Evolutionary conservation across 106 monocot species (phyloP).

Genomic region (Dendrobium nobile): DNA sequence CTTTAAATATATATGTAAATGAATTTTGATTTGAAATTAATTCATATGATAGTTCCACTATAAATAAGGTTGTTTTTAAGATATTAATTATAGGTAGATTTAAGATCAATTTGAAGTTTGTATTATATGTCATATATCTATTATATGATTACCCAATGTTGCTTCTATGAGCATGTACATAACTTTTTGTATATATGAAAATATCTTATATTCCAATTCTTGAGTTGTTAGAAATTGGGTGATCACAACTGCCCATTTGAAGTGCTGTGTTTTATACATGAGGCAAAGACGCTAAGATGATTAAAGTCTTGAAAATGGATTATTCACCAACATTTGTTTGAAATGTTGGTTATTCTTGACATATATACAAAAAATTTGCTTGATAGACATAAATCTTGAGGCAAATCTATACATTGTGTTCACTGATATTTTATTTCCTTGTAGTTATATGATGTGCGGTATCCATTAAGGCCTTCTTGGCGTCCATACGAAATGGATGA

Average conservation of each 20-base stretch:
- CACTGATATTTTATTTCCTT: slow-evolving; percentile 1
- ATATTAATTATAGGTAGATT: neutral
- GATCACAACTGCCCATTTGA: neutral
- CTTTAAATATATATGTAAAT: neutral
- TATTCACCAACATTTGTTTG: neutral
- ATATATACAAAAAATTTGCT: too few relatives aligned
- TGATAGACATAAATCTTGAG: too few relatives aligned
- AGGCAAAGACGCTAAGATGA: neutral
- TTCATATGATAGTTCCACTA: neutral
- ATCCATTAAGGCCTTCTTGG: slow-evolving; percentile 18
- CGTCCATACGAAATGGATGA: slow-evolving; percentile 24
- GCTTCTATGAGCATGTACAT: neutral
- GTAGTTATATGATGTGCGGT: slow-evolving; percentile 25
- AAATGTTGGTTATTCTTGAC: neutral
- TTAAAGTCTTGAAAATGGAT: neutral
- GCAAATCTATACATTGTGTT: neutral
- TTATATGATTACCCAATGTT: neutral
- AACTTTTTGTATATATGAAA: neutral
- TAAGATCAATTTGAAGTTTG: neutral
- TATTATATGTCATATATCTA: neutral
- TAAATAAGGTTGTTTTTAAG: too few relatives aligned
- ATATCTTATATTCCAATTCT: neutral
- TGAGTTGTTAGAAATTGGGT: neutral
- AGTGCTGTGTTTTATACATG: neutral
- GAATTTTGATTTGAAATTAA: neutral